Base-by-base conservation (phyloP, 352 stramenopile genomes). In the Phytophthora lateralis region DNA sequence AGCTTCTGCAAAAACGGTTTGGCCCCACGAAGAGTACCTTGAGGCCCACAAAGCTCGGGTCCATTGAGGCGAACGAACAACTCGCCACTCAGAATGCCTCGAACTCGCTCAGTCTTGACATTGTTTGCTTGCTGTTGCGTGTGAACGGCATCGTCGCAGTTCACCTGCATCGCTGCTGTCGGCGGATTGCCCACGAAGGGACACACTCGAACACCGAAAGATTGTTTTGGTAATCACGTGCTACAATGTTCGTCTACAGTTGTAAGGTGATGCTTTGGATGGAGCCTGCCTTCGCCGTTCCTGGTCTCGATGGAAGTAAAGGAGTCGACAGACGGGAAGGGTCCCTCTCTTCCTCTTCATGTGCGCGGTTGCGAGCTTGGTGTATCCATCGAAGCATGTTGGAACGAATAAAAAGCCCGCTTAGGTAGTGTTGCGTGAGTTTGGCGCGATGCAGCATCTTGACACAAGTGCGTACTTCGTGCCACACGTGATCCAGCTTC, bases 401-500 rank as follows among this genome's bases (percentile, higher is more conserved):
- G 35, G 71, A 78, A 52, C 83, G 78, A 43, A 90, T 74, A 43
- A 82, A 88, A 26, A 89, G 62, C 0, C 75, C 75, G 50, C 78
- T 88, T 45, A 90, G 71, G 49, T 86, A 89, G 46, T 88, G 76
- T 45, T 90, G 79, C n/a, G 78, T 88, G 66, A 88, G 70, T 49
- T 85, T 86, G 30, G 81, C 81, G 7, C 72, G 70, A 63, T 90
- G 75, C 37, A 90, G 43, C 66, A 88, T 78, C 69, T 85, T 86
- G 62, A 78, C 75, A 49, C 81, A 90, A 15, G 61, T 69, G 10
- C 78, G 79, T 26, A 88, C 73, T 56, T 90, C 81, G 14, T 78
- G 74, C 78, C 81, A 90, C 47, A 77, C 71, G 4, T 41, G 59
- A 54, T 75, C 61, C 20, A 74, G 32, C 12, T 66, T 70, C 21